Evolutionary conservation across 805 yeast genomes (phyloP).

Genomic region (Yamadazyma philogaea): DNA sequence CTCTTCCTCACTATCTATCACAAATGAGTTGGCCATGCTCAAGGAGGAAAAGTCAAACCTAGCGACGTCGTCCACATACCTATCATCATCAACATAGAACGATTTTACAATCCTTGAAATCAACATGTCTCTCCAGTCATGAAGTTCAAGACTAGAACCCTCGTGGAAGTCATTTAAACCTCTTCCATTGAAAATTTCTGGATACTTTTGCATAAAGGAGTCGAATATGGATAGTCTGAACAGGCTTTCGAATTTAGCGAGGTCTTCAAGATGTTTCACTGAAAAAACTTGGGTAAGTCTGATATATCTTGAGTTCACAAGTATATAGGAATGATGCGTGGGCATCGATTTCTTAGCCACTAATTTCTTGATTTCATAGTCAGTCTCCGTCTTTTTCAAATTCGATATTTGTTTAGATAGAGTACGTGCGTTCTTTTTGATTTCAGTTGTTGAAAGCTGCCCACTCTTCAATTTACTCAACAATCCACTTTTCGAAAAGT

Average conservation of each 20-base stretch:
- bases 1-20: constrained; percentile 19
- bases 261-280: constrained; percentile 28
- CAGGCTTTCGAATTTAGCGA: constrained; percentile 46
- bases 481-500: constrained; percentile 18
- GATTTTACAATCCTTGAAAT: constrained; percentile 43
- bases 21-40: constrained; percentile 25
- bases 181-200: constrained; percentile 21
- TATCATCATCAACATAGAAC: constrained; percentile 41
- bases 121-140: constrained; percentile 48
- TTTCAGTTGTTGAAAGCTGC: not conserved
- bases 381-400: not conserved
- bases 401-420: not conserved
- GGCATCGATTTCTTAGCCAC: constrained; percentile 32
- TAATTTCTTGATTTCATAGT: constrained; percentile 13
- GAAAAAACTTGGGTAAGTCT: constrained; percentile 23
- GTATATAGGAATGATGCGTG: constrained; percentile 34
- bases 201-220: constrained; percentile 27
- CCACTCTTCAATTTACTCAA: constrained; percentile 7
- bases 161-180: constrained; percentile 16
- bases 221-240: constrained; percentile 39
- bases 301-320: constrained; percentile 56
- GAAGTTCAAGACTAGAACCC: not conserved
- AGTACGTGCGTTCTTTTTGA: not conserved
- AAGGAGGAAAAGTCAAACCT: constrained; percentile 45
- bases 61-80: constrained; percentile 40